These are phyloP conservation scores for Quercus gilva DNA, from an alignment of 306 rosid genomes.

Conservation along the genomic window DNA sequence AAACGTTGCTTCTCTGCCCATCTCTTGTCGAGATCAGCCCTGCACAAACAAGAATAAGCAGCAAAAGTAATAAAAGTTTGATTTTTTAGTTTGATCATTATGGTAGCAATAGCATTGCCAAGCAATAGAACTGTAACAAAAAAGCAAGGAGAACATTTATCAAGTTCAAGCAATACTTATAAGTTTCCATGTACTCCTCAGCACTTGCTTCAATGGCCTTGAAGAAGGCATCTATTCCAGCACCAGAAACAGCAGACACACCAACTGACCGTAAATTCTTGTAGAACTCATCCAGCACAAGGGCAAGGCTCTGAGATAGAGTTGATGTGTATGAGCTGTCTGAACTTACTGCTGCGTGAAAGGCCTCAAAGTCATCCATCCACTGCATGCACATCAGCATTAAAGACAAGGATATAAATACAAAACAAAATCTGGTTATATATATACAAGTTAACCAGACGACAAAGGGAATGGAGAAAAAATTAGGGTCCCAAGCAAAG, in stretches of 20 bases:
- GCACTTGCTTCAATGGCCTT: constrained; percentile 66
- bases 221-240: constrained; percentile 75
- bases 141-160: neutral
- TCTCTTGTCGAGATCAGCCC: constrained; percentile 86
- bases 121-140: neutral
- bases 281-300: constrained; percentile 79
- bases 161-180: constrained; percentile 44
- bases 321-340: constrained; percentile 59
- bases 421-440: neutral
- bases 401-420: constrained; percentile 15
- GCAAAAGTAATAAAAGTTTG: constrained; percentile 10
- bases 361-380: constrained; percentile 88
- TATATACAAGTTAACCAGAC: neutral
- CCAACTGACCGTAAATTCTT: constrained; percentile 75
- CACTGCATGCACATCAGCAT: constrained; percentile 48
- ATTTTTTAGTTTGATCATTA: neutral
- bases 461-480: neutral
- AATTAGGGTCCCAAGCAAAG: neutral
- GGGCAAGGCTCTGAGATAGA: constrained; percentile 69
- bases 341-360: constrained; percentile 62
- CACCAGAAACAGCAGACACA: constrained; percentile 77
- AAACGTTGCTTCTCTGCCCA: constrained; percentile 66
- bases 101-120: neutral
- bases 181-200: constrained; percentile 74
- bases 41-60: constrained; percentile 19